A percentile compares a stretch with the other conserved stretches of the same genome.
These are phyloP conservation scores for Microstegium vimineum DNA, from an alignment of 176 grass and related monocot species.

Conservation along the genomic window DNA sequence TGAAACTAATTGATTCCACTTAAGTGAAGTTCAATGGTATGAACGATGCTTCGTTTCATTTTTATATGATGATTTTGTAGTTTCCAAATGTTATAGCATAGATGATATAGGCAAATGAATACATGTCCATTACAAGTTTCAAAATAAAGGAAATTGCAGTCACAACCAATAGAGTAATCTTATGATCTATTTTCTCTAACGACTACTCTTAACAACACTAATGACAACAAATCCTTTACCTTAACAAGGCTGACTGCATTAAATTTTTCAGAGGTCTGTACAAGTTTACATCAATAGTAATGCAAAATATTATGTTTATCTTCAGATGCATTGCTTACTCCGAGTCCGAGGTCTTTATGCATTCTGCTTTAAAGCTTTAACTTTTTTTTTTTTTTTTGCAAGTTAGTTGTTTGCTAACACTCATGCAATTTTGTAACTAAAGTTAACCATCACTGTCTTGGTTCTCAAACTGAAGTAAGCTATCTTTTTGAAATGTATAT, in stretches of 20 bases:
- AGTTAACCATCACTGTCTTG: conserved; percentile 27
- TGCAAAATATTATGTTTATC: not conserved
- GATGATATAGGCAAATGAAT: not conserved
- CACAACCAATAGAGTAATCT: not conserved
- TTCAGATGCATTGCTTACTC: not conserved
- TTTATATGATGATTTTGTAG: not conserved
- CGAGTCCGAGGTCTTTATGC: not conserved
- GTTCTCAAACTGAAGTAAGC: conserved; percentile 22
- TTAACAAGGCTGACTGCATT: not conserved
- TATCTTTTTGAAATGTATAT: conserved; percentile 27
- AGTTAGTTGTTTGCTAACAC: conserved; percentile 4
- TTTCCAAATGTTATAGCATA: conserved; percentile 15
- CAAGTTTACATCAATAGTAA: not conserved
- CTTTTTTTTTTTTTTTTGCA: not conserved
- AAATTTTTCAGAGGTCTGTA: conserved; percentile 2
- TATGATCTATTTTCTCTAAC: not conserved
- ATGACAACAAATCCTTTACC: not conserved
- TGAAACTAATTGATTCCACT: not conserved
- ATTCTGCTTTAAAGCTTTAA: not conserved
- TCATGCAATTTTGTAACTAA: not conserved
- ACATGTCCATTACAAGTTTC: not conserved
- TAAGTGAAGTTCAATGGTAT: not conserved
- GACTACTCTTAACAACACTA: not conserved
- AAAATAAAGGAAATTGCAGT: not conserved
- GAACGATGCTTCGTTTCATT: conserved; percentile 1